Percentiles rank a stretch among this genome's conserved stretches.
These are phyloP conservation scores for Cystobasidium pallidum DNA, from an alignment of 1,284 basidiomycete genomes.

Conservation along the genomic window DNA sequence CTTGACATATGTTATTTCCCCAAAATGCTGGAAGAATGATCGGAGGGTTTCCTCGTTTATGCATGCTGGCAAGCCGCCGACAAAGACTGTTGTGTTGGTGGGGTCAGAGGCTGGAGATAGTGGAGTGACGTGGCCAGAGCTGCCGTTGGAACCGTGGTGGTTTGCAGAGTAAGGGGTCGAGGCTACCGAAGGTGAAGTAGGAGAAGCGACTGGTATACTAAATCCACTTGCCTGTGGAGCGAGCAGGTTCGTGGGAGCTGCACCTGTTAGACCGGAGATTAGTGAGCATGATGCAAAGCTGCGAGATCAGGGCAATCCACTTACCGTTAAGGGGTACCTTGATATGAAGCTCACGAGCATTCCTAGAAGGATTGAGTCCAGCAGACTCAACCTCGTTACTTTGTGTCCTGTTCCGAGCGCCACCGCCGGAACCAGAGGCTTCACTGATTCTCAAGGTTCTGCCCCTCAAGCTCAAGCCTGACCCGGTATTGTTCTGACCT, in stretches of 20 bases:
- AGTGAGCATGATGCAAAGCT: neutral
- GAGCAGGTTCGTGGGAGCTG: slow-evolving; percentile 67
- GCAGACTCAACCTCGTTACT: slow-evolving; percentile 18
- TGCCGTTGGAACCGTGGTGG: slow-evolving; percentile 4
- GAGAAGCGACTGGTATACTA: slow-evolving; percentile 53
- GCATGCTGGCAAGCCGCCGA: slow-evolving; percentile 79
- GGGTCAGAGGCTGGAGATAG: slow-evolving; percentile 67
- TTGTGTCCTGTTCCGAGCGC: slow-evolving; percentile 64
- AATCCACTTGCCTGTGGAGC: slow-evolving; percentile 80
- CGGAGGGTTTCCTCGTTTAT: slow-evolving; percentile 84
- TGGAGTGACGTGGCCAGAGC: slow-evolving; percentile 4
- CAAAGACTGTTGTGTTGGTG: slow-evolving; percentile 90
- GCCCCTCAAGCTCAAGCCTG: slow-evolving; percentile 53
- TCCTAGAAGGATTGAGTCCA: slow-evolving; percentile 16
- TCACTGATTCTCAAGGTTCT: slow-evolving; percentile 60
- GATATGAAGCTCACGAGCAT: slow-evolving; percentile 33
- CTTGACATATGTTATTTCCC: slow-evolving; percentile 92
- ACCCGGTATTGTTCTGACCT: slow-evolving; percentile 50
- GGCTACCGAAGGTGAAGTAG: slow-evolving; percentile 5
- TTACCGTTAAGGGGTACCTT: slow-evolving; percentile 17
- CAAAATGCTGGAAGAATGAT: slow-evolving; percentile 83
- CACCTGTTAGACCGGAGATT: neutral
- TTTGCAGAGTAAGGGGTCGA: slow-evolving; percentile 23
- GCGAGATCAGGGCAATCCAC: neutral
- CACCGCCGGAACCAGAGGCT: slow-evolving; percentile 67